Percentiles rank a stretch among this genome's conserved stretches.
Evolutionary conservation across 805 yeast species (phyloP).

Genomic region (Lachancea meyersii): DNA sequence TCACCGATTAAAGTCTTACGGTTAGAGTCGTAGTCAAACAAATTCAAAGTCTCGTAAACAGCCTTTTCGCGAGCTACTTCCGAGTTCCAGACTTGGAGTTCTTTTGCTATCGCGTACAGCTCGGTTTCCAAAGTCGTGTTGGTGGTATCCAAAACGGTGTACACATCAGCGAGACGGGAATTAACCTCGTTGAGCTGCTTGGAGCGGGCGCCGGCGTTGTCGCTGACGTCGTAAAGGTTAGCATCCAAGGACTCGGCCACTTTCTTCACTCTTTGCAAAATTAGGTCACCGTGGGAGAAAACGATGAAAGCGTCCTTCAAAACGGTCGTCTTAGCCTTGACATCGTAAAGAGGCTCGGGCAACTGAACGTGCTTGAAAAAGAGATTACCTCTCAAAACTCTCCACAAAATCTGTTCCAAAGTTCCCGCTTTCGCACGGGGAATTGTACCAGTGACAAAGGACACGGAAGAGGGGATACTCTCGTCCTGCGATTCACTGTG

Average conservation of each 20-base stretch:
- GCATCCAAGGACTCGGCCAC: conserved; percentile 67
- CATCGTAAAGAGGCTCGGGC: conserved; percentile 49
- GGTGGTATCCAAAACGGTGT: conserved; percentile 43
- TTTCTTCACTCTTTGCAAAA: conserved; percentile 53
- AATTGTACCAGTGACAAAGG: conserved; percentile 55
- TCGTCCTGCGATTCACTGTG: conserved; percentile 9
- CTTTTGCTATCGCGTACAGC: conserved; percentile 56
- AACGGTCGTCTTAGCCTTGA: conserved; percentile 42
- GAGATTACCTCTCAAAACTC: conserved; percentile 67
- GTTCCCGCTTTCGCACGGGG: conserved; percentile 51
- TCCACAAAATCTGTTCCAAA: conserved; percentile 68
- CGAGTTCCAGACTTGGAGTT: conserved; percentile 55
- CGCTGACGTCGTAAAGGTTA: conserved; percentile 51
- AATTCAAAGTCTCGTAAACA: conserved; percentile 54
- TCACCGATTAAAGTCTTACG: conserved; percentile 64
- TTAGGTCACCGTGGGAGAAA: conserved; percentile 62
- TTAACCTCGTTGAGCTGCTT: conserved; percentile 36
- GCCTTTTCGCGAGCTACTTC: conserved; percentile 48
- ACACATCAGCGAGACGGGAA: conserved; percentile 41
- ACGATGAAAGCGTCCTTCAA: conserved; percentile 59
- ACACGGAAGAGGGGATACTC: conserved; percentile 5
- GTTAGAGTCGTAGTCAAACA: conserved; percentile 60
- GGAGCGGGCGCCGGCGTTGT: conserved; percentile 34
- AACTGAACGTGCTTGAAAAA: conserved; percentile 55
- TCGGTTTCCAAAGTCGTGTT: conserved; percentile 57